phyloP scores from a whole-genome alignment of 106 monocot species.

The Dioscorea alata region DNA sequence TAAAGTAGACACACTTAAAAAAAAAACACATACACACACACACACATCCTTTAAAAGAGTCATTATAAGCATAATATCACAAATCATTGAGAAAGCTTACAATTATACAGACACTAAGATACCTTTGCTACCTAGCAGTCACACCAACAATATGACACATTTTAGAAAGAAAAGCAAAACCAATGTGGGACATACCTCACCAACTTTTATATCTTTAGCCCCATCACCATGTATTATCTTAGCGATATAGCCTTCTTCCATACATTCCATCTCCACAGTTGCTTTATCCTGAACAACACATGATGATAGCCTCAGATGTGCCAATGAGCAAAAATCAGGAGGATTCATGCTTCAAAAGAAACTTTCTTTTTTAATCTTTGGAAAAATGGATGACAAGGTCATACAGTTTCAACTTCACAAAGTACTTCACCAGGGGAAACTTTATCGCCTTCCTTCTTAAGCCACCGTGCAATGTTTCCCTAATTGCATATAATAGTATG shows the following conservation, averaged over 20 bases:
- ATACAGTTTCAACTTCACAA: slow-evolving; percentile 97
- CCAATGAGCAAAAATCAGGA: too few relatives aligned
- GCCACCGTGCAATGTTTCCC: slow-evolving; percentile 95
- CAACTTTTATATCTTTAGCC: slow-evolving; percentile 87
- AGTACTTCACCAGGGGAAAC: slow-evolving; percentile 96
- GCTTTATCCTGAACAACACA: slow-evolving; percentile 77
- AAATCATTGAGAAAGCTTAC: too few relatives aligned
- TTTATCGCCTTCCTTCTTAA: slow-evolving; percentile 99
- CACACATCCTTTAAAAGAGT: too few relatives aligned
- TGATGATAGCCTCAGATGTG: background rate
- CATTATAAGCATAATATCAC: too few relatives aligned
- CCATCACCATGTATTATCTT: slow-evolving; percentile 93
- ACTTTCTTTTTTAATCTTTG: too few relatives aligned
- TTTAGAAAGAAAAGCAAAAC: background rate
- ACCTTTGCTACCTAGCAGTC: too few relatives aligned
- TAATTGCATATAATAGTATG: slow-evolving; percentile 16
- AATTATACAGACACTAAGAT: too few relatives aligned
- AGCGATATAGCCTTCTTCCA: slow-evolving; percentile 98
- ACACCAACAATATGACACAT: background rate
- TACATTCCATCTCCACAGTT: slow-evolving; percentile 98
- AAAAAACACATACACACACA: too few relatives aligned
- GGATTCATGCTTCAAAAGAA: too few relatives aligned
- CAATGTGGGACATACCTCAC: slow-evolving; percentile 53
- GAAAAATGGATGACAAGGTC: background rate
- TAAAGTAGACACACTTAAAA: too few relatives aligned